Base-by-base conservation (phyloP, 768 basidiomycete species). In the Panus rudis region DNA sequence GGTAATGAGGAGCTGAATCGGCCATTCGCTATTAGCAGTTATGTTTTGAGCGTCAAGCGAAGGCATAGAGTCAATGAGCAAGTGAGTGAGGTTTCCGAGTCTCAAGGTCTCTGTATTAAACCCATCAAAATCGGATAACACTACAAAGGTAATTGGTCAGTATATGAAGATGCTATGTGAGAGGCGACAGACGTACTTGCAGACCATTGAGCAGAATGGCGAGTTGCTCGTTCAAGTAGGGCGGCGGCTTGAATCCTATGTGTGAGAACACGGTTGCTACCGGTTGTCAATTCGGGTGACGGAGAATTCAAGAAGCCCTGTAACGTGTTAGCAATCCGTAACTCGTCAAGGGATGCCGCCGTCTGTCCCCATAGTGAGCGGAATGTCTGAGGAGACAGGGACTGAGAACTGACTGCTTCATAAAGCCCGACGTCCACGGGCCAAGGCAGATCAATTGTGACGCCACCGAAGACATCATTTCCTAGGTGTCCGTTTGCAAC, bases 371-470 rank as follows among this genome's bases (percentile, higher is more conserved):
- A 30, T 30, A n/a, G 28, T 10, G 28, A n/a, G n/a, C n/a, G n/a
- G n/a, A n/a, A n/a, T n/a, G n/a, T n/a, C n/a, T n/a, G n/a, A n/a
- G n/a, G n/a, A 35, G 16, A 35, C 8, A 20, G 33, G 16, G 10
- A 35, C 33, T 7, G 7, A 30, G 19, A 2, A 44, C 53, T 25
- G 43, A 58, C 52, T 24, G 42, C 37, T 31, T 54, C 55, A 32
- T 58, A 58, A 8, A 51, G 49, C 23, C 45, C 46, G 31, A 39
- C 49, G 4, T 38, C 31, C 21, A 57, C 45, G 19, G 60, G 60
- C 57, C 57, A 59, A 4, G 58, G 58, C 3, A 54, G 58, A 10
- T 54, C 50, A 20, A 59, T 43, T 23, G 26, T 34, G 7, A 46
- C 37, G 13, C 40, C 47, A 5, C 42, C 20, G 4, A 49, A 28